These are phyloP conservation scores for Coemansia sp. DNA, from an alignment of 192 early-diverging fungal species.

Conservation along the genomic window DNA sequence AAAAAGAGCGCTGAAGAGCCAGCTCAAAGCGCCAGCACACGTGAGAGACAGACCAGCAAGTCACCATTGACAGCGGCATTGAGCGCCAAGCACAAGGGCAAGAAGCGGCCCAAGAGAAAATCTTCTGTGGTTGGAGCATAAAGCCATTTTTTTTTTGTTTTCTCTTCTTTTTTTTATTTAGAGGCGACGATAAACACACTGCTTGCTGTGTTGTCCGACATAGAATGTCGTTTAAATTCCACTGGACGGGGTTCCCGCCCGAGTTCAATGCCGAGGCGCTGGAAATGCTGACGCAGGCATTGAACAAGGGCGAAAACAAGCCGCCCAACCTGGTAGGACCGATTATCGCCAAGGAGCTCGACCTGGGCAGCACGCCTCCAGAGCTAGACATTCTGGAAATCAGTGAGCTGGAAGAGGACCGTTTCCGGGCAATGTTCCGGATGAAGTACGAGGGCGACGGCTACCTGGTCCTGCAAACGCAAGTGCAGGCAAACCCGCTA, in stretches of 20 bases:
- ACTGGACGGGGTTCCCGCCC: constrained; percentile 87
- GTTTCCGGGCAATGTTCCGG: constrained; percentile 95
- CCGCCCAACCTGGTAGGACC: constrained; percentile 89
- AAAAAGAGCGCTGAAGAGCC: constrained; percentile 4
- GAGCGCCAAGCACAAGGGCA: constrained; percentile 15
- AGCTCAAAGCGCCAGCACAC: background rate
- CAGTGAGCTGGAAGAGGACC: constrained; percentile 89
- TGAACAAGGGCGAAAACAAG: constrained; percentile 89
- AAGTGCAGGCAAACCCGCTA: constrained; percentile 73
- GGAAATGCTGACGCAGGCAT: constrained; percentile 79
- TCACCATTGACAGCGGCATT: background rate
- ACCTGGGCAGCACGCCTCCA: constrained; percentile 94
- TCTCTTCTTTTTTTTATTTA: constrained; percentile 1
- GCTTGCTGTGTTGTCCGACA: background rate
- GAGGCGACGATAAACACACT: too few species aligned
- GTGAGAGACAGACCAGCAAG: background rate
- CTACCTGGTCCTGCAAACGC: constrained; percentile 84
- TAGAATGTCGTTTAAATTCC: constrained; percentile 91
- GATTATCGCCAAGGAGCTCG: constrained; percentile 88
- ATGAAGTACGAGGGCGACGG: constrained; percentile 93
- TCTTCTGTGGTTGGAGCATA: constrained; percentile 2
- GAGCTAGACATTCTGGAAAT: constrained; percentile 98
- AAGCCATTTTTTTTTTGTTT: background rate
- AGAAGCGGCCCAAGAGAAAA: constrained; percentile 27
- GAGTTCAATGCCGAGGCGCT: constrained; percentile 87